These are phyloP conservation scores for Nosema muscidifuracis DNA, from an alignment of 371 early-diverging fungal genomes.

Conservation along the genomic window DNA sequence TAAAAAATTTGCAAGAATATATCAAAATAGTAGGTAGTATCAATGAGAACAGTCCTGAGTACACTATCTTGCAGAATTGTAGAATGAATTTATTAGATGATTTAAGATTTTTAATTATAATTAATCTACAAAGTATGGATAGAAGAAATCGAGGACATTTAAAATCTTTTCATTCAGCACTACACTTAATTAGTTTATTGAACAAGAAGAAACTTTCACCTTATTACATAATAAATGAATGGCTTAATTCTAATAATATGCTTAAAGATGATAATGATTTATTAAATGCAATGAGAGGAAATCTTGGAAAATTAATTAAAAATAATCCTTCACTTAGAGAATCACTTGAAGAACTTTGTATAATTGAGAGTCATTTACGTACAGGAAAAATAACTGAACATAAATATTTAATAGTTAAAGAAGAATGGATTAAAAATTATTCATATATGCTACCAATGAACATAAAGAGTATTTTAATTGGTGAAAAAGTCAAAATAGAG, in stretches of 20 bases:
- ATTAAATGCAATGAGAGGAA: slow-evolving; percentile 28
- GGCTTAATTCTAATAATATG: slow-evolving; percentile 37
- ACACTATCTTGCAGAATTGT: not conserved
- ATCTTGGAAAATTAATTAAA: slow-evolving; percentile 23
- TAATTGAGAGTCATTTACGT: not conserved
- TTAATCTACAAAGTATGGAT: not conserved
- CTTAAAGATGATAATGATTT: slow-evolving; percentile 11
- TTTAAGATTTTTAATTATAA: not conserved
- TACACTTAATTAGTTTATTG: not conserved
- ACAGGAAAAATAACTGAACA: not conserved
- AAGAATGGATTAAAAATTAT: slow-evolving; percentile 3
- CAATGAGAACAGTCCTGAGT: too few species aligned
- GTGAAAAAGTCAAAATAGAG: not conserved
- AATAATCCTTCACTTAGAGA: not conserved
- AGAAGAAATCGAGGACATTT: not conserved
- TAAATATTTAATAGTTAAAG: not conserved
- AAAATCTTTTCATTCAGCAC: not conserved
- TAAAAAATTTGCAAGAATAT: not conserved
- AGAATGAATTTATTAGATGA: slow-evolving; percentile 11
- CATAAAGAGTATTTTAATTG: slow-evolving; percentile 13
- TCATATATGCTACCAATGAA: not conserved
- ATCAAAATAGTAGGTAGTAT: not conserved
- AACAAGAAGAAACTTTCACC: not conserved
- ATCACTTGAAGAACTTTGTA: slow-evolving; percentile 29
- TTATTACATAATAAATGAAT: slow-evolving; percentile 29